Base-by-base conservation (phyloP, 2,329 filamentous ascomycete genomes). In the Colletotrichum sansevieriae region DNA sequence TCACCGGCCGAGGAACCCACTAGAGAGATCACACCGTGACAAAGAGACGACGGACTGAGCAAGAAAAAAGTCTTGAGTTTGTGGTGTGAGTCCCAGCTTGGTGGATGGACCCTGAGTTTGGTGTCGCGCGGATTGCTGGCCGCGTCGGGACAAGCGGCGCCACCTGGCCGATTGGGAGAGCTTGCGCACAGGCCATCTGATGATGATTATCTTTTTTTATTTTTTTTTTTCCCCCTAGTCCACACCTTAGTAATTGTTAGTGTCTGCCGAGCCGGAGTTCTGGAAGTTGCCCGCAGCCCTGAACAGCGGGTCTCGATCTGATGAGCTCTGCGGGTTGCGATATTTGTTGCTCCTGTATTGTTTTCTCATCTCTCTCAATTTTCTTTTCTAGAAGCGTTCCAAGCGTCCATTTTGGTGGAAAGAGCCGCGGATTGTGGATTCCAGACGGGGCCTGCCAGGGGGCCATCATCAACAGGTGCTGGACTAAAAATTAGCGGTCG, bases 381-480 rank as follows among this genome's bases (percentile, higher is more conserved):
- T 18, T 22, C 43, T 62, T 52, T 62, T 62, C 59, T 62, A 47
- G 44, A 67, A 63, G 51, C 37, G 59, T 51, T 63, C 44, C 37
- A 39, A 46, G 13, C 46, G 52, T 52, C 35, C 25, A 37, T 63
- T 49, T 52, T 52, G 37, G 37, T 51, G 46, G 22, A 63, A 52
- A 55, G 37, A 54, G 44, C 54, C 44, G 65, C 33, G n/a, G 22
- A 20, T 29, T 52, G 39, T 57, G 64, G 58, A 67, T 56, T 35
- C 12, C 51, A 10, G 41, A 44, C 25, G 33, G 22, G 46, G 33
- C 33, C 1, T 20, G n/a, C 18, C 25, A 33, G 49, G 29, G 49
- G 49, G 25, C 12, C 49, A 29, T 33, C 49, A 39, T 39, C 9
- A 12, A 3, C 37, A 39, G 15, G 13, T 41, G 9, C 56, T 18